Conservation (phyloP, 2,329 filamentous ascomycete species). For the Sphaceloma murrayae region DNA sequence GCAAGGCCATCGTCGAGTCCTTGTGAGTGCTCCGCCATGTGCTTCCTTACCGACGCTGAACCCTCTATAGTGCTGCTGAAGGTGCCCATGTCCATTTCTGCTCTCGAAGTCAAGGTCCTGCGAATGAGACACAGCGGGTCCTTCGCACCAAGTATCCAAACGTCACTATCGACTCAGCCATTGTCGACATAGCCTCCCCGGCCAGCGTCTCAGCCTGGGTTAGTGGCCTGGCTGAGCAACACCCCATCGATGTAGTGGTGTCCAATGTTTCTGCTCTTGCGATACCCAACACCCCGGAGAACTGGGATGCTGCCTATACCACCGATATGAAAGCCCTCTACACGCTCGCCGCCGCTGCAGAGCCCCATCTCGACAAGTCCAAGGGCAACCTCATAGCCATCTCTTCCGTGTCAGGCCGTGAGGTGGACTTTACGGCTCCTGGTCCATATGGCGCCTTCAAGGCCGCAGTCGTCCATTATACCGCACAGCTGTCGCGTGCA, state of each 20-base stretch:
- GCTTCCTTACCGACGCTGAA: neutral
- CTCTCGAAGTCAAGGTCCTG: conserved; percentile 22
- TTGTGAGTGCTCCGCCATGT: conserved; percentile 18
- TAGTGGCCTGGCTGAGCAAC: conserved; percentile 19
- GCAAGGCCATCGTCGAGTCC: conserved; percentile 23
- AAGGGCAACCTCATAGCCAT: conserved; percentile 32
- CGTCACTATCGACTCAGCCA: conserved; percentile 21
- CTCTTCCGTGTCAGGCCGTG: conserved; percentile 29
- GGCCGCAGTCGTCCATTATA: conserved; percentile 32
- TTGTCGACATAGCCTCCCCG: conserved; percentile 24
- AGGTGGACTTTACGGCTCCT: conserved; percentile 32
- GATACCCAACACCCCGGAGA: conserved; percentile 23
- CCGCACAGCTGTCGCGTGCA: conserved; percentile 28
- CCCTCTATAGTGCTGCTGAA: conserved; percentile 21
- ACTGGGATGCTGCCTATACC: conserved; percentile 26
- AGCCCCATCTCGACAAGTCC: conserved; percentile 29
- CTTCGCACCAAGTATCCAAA: conserved; percentile 21
- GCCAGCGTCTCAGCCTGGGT: conserved; percentile 23
- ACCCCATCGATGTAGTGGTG: conserved; percentile 26
- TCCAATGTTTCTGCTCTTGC: conserved; percentile 27
- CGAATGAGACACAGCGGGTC: conserved; percentile 19
- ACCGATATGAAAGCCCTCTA: conserved; percentile 31
- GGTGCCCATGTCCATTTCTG: conserved; percentile 28
- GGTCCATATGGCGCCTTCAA: conserved; percentile 32
- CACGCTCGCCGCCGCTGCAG: conserved; percentile 26